Conservation (phyloP, 1,284 basidiomycete genomes). For the Meira miltonrushii region DNA sequence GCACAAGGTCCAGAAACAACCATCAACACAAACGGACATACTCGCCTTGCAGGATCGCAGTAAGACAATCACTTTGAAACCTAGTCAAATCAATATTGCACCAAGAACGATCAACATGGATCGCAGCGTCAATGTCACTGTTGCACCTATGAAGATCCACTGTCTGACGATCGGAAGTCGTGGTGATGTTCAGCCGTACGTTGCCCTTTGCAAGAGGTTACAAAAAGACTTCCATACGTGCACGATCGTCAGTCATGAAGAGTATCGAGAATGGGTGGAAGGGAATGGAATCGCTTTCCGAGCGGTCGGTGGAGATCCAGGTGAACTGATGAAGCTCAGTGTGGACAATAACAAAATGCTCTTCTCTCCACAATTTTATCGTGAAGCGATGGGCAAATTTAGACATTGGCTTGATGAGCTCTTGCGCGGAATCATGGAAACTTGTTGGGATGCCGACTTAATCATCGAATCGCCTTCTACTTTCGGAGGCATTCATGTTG, state of each 20-base stretch:
- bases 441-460: constrained; percentile 41
- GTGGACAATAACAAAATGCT: constrained; percentile 27
- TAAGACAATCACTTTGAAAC: constrained; percentile 19
- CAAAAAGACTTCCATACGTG: constrained; percentile 58
- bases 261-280: constrained; percentile 63
- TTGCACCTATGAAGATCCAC: constrained; percentile 34
- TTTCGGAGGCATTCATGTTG: constrained; percentile 46
- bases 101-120: constrained; percentile 5
- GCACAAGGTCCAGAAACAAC: too few species aligned
- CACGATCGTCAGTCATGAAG: constrained; percentile 63
- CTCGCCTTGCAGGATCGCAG: not conserved
- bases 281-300: constrained; percentile 34
- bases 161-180: constrained; percentile 59
- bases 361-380: constrained; percentile 33
- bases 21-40: not conserved
- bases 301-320: constrained; percentile 40
- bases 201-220: constrained; percentile 57
- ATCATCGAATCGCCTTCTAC: constrained; percentile 44
- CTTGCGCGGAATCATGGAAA: constrained; percentile 31
- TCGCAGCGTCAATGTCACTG: constrained; percentile 10
- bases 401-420: constrained; percentile 44
- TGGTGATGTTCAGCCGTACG: constrained; percentile 60
- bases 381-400: constrained; percentile 39
- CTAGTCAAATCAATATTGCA: constrained; percentile 29
- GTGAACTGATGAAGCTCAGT: constrained; percentile 41